Evolutionary conservation across 2,329 filamentous ascomycete genomes (phyloP), one percentile per base, ranked within the genome.

Genomic region (Samsoniella hepiali): DNA sequence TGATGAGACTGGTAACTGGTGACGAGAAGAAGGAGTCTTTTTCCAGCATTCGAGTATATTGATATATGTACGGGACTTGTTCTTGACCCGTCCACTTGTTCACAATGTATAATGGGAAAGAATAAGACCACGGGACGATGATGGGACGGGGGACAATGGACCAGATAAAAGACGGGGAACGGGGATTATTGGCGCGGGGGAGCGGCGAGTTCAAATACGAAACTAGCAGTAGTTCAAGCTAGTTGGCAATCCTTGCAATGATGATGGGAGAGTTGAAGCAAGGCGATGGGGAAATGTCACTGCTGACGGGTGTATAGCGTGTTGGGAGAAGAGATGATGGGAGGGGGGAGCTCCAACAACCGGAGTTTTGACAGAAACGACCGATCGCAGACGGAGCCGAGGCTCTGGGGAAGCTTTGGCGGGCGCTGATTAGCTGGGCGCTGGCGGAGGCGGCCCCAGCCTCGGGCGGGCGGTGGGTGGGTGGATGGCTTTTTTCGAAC

Each of bases 1-100:
- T 82, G 58, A 59, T 70, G 66, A 58, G 32, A 62, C 44, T 64
- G 50, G 56, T 63, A 42, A 58, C 27, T n/a, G 40, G 59, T 31
- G 51, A 54, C 10, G 58, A 57, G 6, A 65, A 34, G 7, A 61
- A 56, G 5, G 62, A 58, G 22, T 63, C 62, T 22, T 38, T 63
- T 59, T 63, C 62, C 15, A 63, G 62, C 62, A 63, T 63, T 58
- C 49, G 62, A 13, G 42, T 54, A 13, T 36, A 54, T 54, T 56
- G 31, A 34, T 54, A 32, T 53, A 45, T 31, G 13, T 53, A 40
- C 50, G 50, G 10, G 59, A 36, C 31, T 53, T 29, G n/a, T 55
- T 45, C 10, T 31, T 45, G n/a, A 27, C 49, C 32, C 31, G 31
- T 51, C 36, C n/a, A 34, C 31, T 49, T 22, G n/a, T 6, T 47